Evolutionary conservation across 176 grass and related monocot genomes (phyloP).

Genomic region (Paspalum notatum): DNA sequence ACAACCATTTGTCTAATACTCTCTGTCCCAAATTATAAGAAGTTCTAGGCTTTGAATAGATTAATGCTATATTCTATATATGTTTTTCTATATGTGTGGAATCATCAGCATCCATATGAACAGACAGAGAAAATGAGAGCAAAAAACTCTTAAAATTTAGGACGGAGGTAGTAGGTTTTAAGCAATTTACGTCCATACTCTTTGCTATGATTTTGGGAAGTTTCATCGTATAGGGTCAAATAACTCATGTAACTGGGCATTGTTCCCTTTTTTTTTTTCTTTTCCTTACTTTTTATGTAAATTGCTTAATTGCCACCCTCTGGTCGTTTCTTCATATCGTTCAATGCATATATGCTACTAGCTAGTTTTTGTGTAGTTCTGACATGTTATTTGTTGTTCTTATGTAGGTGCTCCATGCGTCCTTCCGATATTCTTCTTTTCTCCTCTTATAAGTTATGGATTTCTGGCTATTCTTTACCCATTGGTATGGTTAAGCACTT

Average conservation of each 20-base stretch:
- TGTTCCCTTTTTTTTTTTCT: conserved; percentile 30
- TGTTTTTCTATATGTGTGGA: too few species aligned
- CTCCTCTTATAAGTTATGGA: conserved; percentile 83
- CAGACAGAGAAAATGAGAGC: too few species aligned
- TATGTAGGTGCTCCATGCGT: conserved; percentile 82
- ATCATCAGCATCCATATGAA: too few species aligned
- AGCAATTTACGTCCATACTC: conserved; percentile 13
- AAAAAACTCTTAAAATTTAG: too few species aligned
- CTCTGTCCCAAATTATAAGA: too few species aligned
- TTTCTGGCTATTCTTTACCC: conserved; percentile 96
- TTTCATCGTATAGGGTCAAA: neutral
- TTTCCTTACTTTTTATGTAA: neutral
- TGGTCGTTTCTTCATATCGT: conserved; percentile 25
- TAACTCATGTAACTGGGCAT: neutral
- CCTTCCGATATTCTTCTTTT: conserved; percentile 86
- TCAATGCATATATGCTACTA: conserved; percentile 7
- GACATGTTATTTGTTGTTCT: conserved; percentile 30
- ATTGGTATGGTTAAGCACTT: conserved; percentile 61
- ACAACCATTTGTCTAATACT: neutral
- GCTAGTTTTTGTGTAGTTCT: conserved; percentile 31
- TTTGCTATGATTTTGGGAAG: conserved; percentile 9
- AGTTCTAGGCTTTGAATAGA: neutral
- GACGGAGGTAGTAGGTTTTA: too few species aligned
- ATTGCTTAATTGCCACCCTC: conserved; percentile 11
- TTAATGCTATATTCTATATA: too few species aligned